Evolutionary conservation across 345 rosid species (phyloP).

Genomic region (Mangifera indica): DNA sequence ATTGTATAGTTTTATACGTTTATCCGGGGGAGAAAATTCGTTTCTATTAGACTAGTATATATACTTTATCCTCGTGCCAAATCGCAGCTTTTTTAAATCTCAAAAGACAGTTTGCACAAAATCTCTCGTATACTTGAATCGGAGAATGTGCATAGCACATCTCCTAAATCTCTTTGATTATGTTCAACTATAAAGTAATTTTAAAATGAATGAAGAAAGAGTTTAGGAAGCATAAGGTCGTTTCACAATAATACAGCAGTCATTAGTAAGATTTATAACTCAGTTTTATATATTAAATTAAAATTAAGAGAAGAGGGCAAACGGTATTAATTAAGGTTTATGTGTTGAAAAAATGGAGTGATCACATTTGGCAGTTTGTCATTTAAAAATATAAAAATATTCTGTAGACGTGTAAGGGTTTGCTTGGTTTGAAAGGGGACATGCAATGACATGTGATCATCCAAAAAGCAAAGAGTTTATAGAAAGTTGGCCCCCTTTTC

Average conservation of each 20-base stretch:
- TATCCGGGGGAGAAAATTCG: not conserved
- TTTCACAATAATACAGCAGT: conserved; percentile 8
- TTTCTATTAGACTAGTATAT: not conserved
- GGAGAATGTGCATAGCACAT: conserved; percentile 1
- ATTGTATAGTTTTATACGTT: not conserved
- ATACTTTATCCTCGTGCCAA: conserved; percentile 15
- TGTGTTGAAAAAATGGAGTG: not conserved
- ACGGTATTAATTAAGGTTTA: not conserved
- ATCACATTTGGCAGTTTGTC: not conserved
- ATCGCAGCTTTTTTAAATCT: conserved; percentile 19
- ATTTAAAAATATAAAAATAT: conserved; percentile 18
- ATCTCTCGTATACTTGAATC: not conserved
- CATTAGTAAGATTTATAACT: not conserved
- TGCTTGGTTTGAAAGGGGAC: conserved; percentile 27
- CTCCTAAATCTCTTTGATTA: not conserved
- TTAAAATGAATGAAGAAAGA: not conserved
- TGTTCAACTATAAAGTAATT: not conserved
- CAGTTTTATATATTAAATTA: too few species aligned
- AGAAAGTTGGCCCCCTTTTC: conserved; percentile 46
- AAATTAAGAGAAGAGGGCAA: not conserved
- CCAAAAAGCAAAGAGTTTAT: conserved; percentile 14
- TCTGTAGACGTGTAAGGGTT: conserved; percentile 19
- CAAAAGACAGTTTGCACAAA: not conserved
- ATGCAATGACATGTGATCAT: conserved; percentile 35
- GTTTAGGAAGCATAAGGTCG: too few species aligned